Evolutionary conservation across 177 flowering plant species (phyloP), one percentile per base, ranked within the genome.

Genomic region (Vitis hybrid): DNA sequence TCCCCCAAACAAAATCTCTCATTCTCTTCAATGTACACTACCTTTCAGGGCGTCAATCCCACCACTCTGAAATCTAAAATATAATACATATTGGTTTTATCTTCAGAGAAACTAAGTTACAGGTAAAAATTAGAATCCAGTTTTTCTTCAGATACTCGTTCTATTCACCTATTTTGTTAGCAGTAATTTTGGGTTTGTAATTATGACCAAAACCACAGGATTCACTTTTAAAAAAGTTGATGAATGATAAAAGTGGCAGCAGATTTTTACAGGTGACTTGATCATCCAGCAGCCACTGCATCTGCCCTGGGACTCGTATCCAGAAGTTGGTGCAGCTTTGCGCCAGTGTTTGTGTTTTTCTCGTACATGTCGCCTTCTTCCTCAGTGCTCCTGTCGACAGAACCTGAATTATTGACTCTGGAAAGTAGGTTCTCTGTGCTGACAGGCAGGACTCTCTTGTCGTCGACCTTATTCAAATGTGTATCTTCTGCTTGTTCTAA

Each of bases 261-360:
- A 51, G 8, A 9, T n/a, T 41, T 41, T 53, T n/a, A n/a, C 63
- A 2, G 27, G 64, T 61, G 35, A 12, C 53, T 72, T 30, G 11
- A 52, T 90, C 80, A 95, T 82, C 97, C 81, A 64, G 98, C 97
- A 50, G 89, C 96, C 11, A 95, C 92, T 7, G 93, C 90, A 77
- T 91, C 92, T 0, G 91, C 65, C 69, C 97, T 79, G 1, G 93
- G 83, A 58, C 79, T 95, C 24, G 91, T 51, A 63, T 82, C 90
- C 70, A 95, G 69, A 57, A 95, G 94, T 69, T 93, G 99, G 73
- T 81, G 96, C 61, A 92, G 87, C 82, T 92, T 93, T 11, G 89
- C 63, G 10, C 87, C 85, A 3, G 92, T 78, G 12, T 77, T 90
- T 17, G 85, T 51, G 55, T 66, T 79, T 63, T 83, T 81, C 58